Evolutionary conservation across 257 asterid species (phyloP), one percentile per base, ranked within the genome.

Genomic region (Solanum clarkiae): DNA sequence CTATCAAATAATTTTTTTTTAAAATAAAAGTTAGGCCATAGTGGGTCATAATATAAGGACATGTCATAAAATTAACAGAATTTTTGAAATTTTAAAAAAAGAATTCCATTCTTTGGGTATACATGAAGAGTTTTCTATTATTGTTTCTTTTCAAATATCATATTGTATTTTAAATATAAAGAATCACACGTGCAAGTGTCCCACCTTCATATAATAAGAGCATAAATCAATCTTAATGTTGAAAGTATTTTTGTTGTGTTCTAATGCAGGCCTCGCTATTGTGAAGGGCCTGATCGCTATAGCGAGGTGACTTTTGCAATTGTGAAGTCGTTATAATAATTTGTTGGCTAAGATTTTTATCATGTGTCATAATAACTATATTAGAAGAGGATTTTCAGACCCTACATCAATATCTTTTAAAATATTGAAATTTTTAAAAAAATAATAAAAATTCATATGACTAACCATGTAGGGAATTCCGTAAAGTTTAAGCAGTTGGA

Each of bases 391-490:
- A 0, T 36, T 36, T 36, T 36, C 42, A 4, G 42, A 36, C 0
- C 7, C 1, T 36, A 5, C 6, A 36, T 36, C 36, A 6, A 36
- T 4, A 36, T 36, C 42, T 36, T 5, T 36, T 1, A 36, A 36
- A 36, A 36, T 36, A 36, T 36, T 1, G 4, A 36, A 36, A 36
- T 36, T 36, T 36, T 36, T 36, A 4, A 2, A 8, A 47, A 20
- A 45, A 77, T 42, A 6, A 6, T 26, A 20, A 5, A 79, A 22
- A 40, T 2, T 15, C 4, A 1, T 44, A 8, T 10, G 5, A 86
- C 87, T 85, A 44, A 95, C 99, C 99, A 93, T 72, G 79, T 93
- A 93, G 14, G 99, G 98, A 4, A 92, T 80, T 6, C 93, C 97
- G 42, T 96, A 96, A 84, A 92, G 84, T 88, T 94, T 96, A 83